phyloP scores from a whole-genome alignment of 169 alveolate species.

The Eimeria sp. region DNA sequence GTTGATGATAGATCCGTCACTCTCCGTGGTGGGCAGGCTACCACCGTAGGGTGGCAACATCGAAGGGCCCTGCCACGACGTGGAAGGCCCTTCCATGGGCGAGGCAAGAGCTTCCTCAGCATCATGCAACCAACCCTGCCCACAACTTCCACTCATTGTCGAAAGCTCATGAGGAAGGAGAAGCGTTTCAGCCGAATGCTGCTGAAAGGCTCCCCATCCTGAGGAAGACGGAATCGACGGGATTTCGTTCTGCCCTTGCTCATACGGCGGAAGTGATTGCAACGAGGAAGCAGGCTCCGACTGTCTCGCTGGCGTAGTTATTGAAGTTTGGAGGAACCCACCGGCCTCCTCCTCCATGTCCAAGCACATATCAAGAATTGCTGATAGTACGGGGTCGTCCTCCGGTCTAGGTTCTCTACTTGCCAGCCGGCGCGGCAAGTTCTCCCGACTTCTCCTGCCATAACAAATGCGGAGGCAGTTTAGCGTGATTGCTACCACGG shows the following conservation, averaged over 20 bases:
- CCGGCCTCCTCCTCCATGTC: too few species aligned
- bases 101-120: neutral
- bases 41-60: neutral
- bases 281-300: too few species aligned
- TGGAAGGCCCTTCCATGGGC: neutral
- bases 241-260: too few species aligned
- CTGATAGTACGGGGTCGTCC: too few species aligned
- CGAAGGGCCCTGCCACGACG: neutral
- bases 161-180: neutral
- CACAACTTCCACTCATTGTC: neutral
- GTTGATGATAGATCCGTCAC: neutral
- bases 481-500: neutral
- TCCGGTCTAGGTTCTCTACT: too few species aligned
- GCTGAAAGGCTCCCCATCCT: neutral
- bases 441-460: neutral
- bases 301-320: too few species aligned
- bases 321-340: too few species aligned
- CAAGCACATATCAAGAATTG: too few species aligned
- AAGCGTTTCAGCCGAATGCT: neutral
- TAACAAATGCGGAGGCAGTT: neutral
- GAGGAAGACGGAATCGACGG: too few species aligned
- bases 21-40: neutral
- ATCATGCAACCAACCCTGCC: neutral
- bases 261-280: too few species aligned
- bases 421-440: neutral